phyloP scores from a whole-genome alignment of 2,329 filamentous ascomycete species.

The Fusarium euwallaceae region DNA sequence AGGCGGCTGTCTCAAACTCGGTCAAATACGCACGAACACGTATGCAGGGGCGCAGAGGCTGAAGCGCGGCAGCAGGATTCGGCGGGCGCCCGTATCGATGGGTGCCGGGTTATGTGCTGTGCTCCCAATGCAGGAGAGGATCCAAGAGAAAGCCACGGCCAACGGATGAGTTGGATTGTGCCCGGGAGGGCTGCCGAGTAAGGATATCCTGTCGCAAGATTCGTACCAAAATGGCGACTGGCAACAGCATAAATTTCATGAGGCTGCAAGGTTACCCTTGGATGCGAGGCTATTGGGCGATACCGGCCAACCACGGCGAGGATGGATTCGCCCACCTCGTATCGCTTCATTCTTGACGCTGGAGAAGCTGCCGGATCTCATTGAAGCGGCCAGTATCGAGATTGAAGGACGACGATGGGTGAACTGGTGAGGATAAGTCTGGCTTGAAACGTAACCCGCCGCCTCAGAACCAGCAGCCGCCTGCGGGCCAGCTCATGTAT shows the following conservation, averaged over 20 bases:
- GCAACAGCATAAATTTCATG: conserved; percentile 21
- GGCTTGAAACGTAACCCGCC: conserved; percentile 26
- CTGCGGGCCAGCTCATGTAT: conserved; percentile 29
- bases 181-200: conserved; percentile 6
- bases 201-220: conserved; percentile 22
- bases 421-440: conserved; percentile 23
- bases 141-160: conserved; percentile 22
- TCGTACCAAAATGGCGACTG: conserved; percentile 7
- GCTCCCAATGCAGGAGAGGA: conserved; percentile 22
- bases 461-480: conserved; percentile 3
- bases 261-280: conserved; percentile 26
- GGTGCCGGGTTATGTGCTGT: conserved; percentile 22
- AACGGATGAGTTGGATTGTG: conserved; percentile 24
- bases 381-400: conserved; percentile 14
- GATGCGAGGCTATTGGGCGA: conserved; percentile 20
- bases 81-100: conserved; percentile 25
- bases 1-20: conserved; percentile 1
- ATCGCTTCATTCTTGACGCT: conserved; percentile 21
- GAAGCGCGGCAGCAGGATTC: conserved; percentile 23
- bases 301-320: conserved; percentile 17
- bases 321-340: conserved; percentile 21
- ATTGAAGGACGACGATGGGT: conserved; percentile 24
- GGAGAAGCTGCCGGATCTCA: conserved; percentile 14
- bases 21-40: conserved; percentile 32
- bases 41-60: conserved; percentile 22